Conservation (phyloP, 371 early-diverging fungal species). For the Chytridium lagenaria region DNA sequence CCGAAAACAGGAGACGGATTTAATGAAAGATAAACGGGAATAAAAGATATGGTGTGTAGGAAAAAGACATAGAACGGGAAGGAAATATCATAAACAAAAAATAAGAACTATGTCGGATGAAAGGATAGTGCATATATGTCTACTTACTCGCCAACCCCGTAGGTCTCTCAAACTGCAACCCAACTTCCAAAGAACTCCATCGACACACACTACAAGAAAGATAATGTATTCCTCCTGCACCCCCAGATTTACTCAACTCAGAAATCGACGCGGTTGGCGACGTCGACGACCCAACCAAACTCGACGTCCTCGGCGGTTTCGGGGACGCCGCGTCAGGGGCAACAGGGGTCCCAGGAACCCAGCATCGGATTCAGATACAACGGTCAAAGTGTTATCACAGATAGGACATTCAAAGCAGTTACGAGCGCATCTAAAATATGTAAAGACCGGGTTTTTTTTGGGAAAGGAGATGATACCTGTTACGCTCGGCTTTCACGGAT, state of each 20-base stretch:
- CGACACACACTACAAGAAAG: constrained; percentile 85
- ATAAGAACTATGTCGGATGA: too few species aligned
- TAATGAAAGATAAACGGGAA: too few species aligned
- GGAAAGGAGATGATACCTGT: constrained; percentile 60
- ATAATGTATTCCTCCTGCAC: constrained; percentile 38
- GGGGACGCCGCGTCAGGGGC: constrained; percentile 17
- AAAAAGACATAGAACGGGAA: too few species aligned
- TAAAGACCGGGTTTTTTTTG: neutral
- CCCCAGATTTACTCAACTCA: neutral
- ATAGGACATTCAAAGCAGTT: constrained; percentile 95
- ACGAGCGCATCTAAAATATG: constrained; percentile 77
- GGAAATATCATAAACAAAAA: too few species aligned
- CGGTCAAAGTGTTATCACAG: constrained; percentile 83
- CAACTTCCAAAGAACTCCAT: constrained; percentile 91
- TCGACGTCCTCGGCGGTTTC: constrained; percentile 2
- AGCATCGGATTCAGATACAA: constrained; percentile 74
- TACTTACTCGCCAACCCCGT: constrained; percentile 84
- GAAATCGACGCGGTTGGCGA: constrained; percentile 11
- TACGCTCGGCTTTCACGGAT: constrained; percentile 89
- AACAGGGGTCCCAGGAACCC: constrained; percentile 52
- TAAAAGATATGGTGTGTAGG: too few species aligned
- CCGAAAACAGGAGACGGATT: too few species aligned
- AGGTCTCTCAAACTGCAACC: constrained; percentile 88
- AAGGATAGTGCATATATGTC: too few species aligned
- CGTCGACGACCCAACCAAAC: constrained; percentile 17